phyloP scores from a whole-genome alignment of 225 moss, liverwort and hornwort species.

The Marchantia paleacea region DNA sequence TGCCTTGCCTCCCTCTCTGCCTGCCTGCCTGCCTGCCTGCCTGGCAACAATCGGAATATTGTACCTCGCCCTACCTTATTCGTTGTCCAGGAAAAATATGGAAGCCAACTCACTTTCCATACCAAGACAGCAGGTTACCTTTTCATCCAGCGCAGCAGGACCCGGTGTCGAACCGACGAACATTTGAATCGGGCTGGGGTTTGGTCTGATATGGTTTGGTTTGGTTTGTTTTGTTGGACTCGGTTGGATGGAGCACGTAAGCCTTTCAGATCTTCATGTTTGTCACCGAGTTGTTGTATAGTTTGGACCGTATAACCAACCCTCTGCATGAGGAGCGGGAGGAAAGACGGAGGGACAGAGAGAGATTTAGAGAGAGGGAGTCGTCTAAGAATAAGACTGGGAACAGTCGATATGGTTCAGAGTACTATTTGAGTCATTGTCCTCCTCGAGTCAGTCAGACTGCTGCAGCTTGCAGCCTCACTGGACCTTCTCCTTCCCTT shows the following conservation, averaged over 20 bases:
- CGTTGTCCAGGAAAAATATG: neutral
- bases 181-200: neutral
- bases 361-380: no score
- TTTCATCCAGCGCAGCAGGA: neutral
- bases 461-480: neutral
- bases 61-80: neutral
- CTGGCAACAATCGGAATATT: neutral
- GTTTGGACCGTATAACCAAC: neutral
- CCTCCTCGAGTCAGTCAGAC: neutral
- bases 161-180: no score
- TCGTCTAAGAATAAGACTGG: neutral
- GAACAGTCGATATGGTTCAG: neutral
- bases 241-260: neutral
- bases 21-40: neutral
- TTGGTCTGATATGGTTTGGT: neutral
- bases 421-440: neutral
- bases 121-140: neutral
- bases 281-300: slow-evolving; percentile 2
- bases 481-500: no score
- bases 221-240: neutral
- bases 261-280: neutral
- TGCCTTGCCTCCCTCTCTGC: no score
- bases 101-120: slow-evolving; percentile 11
- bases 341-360: no score
- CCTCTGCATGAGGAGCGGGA: neutral